phyloP scores from a whole-genome alignment of 805 yeast species.

The Kregervanrija delftensis region DNA sequence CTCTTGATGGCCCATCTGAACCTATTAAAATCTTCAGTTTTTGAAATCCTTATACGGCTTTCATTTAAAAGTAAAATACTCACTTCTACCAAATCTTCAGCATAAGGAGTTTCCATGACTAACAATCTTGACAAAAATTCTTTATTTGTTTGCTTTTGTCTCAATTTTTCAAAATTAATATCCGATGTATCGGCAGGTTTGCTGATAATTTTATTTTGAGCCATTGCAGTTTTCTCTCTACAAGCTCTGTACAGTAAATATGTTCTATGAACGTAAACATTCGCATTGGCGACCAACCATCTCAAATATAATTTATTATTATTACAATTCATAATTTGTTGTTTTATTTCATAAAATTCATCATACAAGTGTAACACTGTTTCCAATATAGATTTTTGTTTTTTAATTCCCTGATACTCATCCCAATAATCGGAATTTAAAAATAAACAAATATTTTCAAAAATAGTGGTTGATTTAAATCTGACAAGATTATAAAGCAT shows the following conservation, averaged over 20 bases:
- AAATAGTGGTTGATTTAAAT: conserved; percentile 11
- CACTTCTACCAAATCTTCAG: conserved; percentile 3
- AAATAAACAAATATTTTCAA: conserved; percentile 12
- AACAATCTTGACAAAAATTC: conserved; percentile 5
- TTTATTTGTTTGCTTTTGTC: conserved; percentile 4
- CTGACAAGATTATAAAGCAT: conserved; percentile 7
- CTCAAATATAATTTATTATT: conserved; percentile 29
- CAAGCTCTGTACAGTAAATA: conserved; percentile 10
- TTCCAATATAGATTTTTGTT: conserved; percentile 7
- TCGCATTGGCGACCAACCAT: conserved; percentile 81
- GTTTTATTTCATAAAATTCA: conserved; percentile 5
- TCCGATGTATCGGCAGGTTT: conserved; percentile 4
- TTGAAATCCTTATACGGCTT: conserved; percentile 4
- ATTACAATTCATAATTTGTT: conserved; percentile 9
- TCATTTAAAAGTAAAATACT: conserved; percentile 7
- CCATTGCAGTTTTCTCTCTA: conserved; percentile 1
- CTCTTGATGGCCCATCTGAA: conserved; percentile 11
- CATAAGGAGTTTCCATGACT: conserved; percentile 4
- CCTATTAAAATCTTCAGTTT: conserved; percentile 2
- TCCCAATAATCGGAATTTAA: conserved; percentile 10
- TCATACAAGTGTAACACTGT: conserved; percentile 9
- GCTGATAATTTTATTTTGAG: conserved; percentile 9
- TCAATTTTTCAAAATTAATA: conserved; percentile 4
- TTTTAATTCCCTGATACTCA: conserved; percentile 4
- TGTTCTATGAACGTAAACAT: conserved; percentile 45